Evolutionary conservation across 805 yeast genomes (phyloP).

Genomic region (Saccharomycopsis fibuligera): DNA sequence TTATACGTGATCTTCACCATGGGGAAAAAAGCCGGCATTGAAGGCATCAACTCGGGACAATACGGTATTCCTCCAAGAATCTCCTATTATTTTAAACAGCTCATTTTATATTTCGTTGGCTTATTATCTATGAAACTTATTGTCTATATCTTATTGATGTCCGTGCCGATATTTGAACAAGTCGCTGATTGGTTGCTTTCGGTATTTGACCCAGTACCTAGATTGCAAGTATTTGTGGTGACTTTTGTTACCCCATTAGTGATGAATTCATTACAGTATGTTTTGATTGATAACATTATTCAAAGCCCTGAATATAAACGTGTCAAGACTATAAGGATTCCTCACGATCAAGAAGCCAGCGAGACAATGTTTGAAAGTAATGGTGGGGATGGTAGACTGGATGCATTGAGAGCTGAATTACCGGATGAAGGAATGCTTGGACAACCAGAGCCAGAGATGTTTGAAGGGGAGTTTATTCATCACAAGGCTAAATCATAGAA

Average conservation of each 20-base stretch:
- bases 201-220: slow-evolving; percentile 80
- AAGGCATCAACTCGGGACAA: slow-evolving; percentile 38
- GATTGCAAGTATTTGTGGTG: slow-evolving; percentile 79
- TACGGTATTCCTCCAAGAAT: slow-evolving; percentile 46
- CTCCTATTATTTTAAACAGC: slow-evolving; percentile 44
- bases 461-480: slow-evolving; percentile 25
- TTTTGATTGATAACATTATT: slow-evolving; percentile 67
- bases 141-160: slow-evolving; percentile 49
- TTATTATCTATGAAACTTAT: slow-evolving; percentile 55
- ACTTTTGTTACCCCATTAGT: slow-evolving; percentile 75
- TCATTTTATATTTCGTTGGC: slow-evolving; percentile 41
- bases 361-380: background rate
- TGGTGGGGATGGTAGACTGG: slow-evolving; percentile 1
- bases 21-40: slow-evolving; percentile 37
- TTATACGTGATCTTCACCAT: slow-evolving; percentile 46
- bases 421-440: slow-evolving; percentile 20
- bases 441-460: slow-evolving; percentile 28
- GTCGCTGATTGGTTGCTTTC: slow-evolving; percentile 69
- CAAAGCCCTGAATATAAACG: slow-evolving; percentile 23
- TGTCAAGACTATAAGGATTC: slow-evolving; percentile 9
- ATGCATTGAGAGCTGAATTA: slow-evolving; percentile 8
- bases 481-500: background rate
- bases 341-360: background rate
- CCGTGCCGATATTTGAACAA: slow-evolving; percentile 60
- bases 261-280: slow-evolving; percentile 68